These are phyloP conservation scores for Apophysomyces ossiformis DNA, from an alignment of 371 early-diverging fungal genomes.

Conservation along the genomic window DNA sequence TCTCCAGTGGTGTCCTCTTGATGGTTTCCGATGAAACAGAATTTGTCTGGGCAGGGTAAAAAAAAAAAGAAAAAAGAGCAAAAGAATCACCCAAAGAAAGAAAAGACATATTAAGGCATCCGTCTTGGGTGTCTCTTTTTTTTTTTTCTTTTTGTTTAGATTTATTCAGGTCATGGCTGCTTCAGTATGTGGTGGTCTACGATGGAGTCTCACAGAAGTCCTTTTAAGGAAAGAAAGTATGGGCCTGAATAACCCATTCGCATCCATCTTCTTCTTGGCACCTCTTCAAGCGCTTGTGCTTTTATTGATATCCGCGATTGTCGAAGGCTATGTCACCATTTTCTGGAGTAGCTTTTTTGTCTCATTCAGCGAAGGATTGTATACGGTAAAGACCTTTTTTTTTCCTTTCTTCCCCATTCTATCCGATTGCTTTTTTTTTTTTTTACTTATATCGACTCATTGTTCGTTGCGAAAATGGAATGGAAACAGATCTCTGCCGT, in stretches of 20 bases:
- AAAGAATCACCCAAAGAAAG: background rate
- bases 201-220: constrained; percentile 90
- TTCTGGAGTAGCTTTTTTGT: constrained; percentile 56
- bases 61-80: constrained; percentile 16
- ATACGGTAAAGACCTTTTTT: constrained; percentile 36
- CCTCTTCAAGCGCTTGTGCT: constrained; percentile 77
- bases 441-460: too few relatives aligned
- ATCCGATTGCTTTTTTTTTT: too few relatives aligned
- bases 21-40: constrained; percentile 86
- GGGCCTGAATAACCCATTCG: constrained; percentile 85
- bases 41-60: constrained; percentile 71
- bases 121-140: background rate
- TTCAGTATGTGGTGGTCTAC: constrained; percentile 82
- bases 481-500: constrained; percentile 33
- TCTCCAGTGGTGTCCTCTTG: constrained; percentile 79
- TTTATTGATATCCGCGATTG: constrained; percentile 61
- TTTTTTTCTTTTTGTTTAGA: constrained; percentile 12
- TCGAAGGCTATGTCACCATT: constrained; percentile 66
- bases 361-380: constrained; percentile 35
- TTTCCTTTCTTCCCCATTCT: too few relatives aligned
- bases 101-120: background rate
- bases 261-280: constrained; percentile 73
- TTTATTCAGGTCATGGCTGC: constrained; percentile 74
- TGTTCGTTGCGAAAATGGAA: too few relatives aligned
- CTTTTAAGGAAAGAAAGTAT: constrained; percentile 73